phyloP scores from a whole-genome alignment of 164 flowering plant genomes.

The Vitis amurensis region DNA sequence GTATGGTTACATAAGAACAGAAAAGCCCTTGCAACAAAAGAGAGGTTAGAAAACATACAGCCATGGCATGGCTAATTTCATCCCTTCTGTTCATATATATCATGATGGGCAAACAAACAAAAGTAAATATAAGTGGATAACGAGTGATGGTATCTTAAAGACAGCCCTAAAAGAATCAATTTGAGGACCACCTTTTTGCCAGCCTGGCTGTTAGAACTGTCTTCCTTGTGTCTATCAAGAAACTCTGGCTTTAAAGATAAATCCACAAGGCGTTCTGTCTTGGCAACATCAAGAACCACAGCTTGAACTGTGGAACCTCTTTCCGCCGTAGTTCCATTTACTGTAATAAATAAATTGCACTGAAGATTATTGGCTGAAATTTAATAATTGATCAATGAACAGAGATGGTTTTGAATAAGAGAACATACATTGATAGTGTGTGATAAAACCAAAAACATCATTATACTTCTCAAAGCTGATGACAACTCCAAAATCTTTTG shows the following conservation, averaged over 20 bases:
- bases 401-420: not conserved
- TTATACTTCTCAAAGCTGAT: slow-evolving; percentile 58
- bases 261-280: slow-evolving; percentile 75
- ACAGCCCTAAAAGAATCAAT: not conserved
- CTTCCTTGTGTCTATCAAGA: slow-evolving; percentile 25
- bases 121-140: not conserved
- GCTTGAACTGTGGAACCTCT: slow-evolving; percentile 60
- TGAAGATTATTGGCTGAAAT: not conserved
- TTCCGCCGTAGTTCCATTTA: slow-evolving; percentile 41
- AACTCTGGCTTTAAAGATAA: slow-evolving; percentile 78
- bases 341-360: slow-evolving; percentile 35
- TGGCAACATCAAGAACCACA: slow-evolving; percentile 78
- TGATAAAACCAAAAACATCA: slow-evolving; percentile 75
- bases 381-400: not conserved
- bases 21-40: too few relatives aligned
- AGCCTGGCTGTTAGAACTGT: slow-evolving; percentile 14
- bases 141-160: not conserved
- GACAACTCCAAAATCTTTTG: slow-evolving; percentile 75
- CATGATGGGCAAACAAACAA: not conserved
- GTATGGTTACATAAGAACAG: too few relatives aligned
- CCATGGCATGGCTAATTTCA: too few relatives aligned
- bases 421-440: slow-evolving; percentile 72
- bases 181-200: slow-evolving; percentile 44
- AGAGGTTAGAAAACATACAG: too few relatives aligned
- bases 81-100: too few relatives aligned